Conservation (phyloP, 768 basidiomycete species). For the Leccinum broughii region DNA sequence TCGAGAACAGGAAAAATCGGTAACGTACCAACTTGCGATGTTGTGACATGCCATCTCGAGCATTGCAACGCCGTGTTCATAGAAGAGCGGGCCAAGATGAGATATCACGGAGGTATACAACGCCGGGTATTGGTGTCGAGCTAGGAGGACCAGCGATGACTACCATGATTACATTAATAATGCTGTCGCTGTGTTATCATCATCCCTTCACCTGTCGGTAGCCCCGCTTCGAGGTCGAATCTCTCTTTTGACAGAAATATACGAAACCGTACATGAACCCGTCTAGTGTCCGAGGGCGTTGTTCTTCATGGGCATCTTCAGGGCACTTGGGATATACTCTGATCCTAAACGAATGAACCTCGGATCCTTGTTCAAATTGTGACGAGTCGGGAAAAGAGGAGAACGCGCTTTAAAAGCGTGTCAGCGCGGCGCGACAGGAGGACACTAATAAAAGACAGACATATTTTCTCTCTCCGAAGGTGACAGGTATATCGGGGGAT, state of each 20-base stretch:
- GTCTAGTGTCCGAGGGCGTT: constrained; percentile 46
- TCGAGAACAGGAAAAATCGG: constrained; percentile 1
- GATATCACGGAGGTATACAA: constrained; percentile 70
- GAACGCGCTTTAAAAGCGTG: constrained; percentile 63
- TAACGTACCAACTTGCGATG: constrained; percentile 76
- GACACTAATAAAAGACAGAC: constrained; percentile 37
- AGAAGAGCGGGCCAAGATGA: constrained; percentile 74
- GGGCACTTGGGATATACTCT: constrained; percentile 45
- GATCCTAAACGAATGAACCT: constrained; percentile 85
- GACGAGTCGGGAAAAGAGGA: constrained; percentile 89
- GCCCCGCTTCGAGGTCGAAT: constrained; percentile 68
- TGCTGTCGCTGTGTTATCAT: neutral
- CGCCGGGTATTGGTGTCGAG: constrained; percentile 78
- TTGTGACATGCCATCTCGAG: constrained; percentile 86
- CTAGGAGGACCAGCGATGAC: constrained; percentile 69
- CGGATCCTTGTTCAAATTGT: constrained; percentile 81
- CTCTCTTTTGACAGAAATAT: constrained; percentile 71
- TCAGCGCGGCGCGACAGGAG: constrained; percentile 7
- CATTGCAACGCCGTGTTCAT: constrained; percentile 73
- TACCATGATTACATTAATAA: constrained; percentile 9
- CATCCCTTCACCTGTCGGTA: constrained; percentile 65
- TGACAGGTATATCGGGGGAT: constrained; percentile 64
- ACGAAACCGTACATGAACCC: constrained; percentile 79
- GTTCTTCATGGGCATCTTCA: constrained; percentile 23
- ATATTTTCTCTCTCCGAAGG: constrained; percentile 79